These are phyloP conservation scores for Nephelium lappaceum DNA, from an alignment of 345 rosid genomes.

Conservation along the genomic window DNA sequence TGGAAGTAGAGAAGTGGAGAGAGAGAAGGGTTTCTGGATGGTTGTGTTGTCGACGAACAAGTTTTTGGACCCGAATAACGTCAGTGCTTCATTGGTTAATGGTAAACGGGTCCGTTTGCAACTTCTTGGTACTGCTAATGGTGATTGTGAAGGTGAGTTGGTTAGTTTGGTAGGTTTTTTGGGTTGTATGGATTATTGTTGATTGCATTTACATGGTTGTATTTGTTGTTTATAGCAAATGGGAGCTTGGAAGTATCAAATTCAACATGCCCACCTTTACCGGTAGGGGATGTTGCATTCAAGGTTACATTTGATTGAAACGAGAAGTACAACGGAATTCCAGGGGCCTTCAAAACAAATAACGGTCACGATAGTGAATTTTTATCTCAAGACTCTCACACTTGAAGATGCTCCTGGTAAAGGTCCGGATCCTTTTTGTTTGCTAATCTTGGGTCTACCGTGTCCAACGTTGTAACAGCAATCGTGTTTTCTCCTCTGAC, in stretches of 20 bases:
- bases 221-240: too few relatives aligned
- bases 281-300: conserved; percentile 56
- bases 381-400: conserved; percentile 66
- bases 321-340: conserved; percentile 52
- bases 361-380: conserved; percentile 67
- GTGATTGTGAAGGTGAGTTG: too few relatives aligned
- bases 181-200: too few relatives aligned
- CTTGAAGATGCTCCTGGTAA: conserved; percentile 74
- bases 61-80: too few relatives aligned
- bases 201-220: too few relatives aligned
- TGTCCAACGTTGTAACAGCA: conserved; percentile 39
- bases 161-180: too few relatives aligned
- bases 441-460: conserved; percentile 95
- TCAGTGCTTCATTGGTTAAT: too few relatives aligned
- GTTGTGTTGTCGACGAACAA: too few relatives aligned
- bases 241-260: too few relatives aligned
- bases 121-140: too few relatives aligned
- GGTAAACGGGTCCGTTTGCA: too few relatives aligned
- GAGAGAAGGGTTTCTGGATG: conserved; percentile 31
- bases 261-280: too few relatives aligned
- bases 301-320: conserved; percentile 57
- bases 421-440: conserved; percentile 62
- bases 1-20: conserved; percentile 25
- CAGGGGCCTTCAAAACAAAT: conserved; percentile 62
- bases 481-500: conserved; percentile 78